phyloP scores from a whole-genome alignment of 352 stramenopile species.

The Globisporangium rhizosaccharum region DNA sequence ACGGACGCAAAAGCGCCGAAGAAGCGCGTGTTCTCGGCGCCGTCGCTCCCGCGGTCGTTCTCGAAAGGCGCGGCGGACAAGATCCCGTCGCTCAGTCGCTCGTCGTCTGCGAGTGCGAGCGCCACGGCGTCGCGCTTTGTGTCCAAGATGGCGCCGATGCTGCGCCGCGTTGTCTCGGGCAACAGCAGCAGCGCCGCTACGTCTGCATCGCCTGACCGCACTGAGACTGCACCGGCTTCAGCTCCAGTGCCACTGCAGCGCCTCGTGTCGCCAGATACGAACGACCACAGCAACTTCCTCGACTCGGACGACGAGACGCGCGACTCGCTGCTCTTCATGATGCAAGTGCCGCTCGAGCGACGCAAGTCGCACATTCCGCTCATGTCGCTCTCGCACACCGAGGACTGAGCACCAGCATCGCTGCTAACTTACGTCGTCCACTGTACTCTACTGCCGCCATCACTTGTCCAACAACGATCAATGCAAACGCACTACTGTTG shows the following conservation, averaged over 20 bases:
- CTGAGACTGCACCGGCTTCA: background rate
- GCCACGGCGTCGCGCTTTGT: constrained; percentile 42
- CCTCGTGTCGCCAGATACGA: background rate
- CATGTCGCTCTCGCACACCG: constrained; percentile 26
- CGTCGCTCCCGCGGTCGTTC: constrained; percentile 29
- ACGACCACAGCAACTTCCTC: constrained; percentile 16
- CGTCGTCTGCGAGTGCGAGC: constrained; percentile 19
- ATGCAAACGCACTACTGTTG: too few species aligned
- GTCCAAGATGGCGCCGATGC: constrained; percentile 57
- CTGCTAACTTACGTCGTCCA: background rate
- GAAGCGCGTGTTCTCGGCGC: constrained; percentile 31
- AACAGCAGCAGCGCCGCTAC: background rate
- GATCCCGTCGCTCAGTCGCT: constrained; percentile 10
- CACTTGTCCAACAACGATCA: too few species aligned
- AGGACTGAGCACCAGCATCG: constrained; percentile 28
- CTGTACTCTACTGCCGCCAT: background rate
- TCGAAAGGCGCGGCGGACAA: constrained; percentile 15
- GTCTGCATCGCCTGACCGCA: background rate
- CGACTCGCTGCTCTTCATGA: constrained; percentile 60
- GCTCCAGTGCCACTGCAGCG: background rate
- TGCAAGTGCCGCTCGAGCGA: constrained; percentile 48
- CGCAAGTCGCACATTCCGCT: constrained; percentile 53
- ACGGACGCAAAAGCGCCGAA: constrained; percentile 13
- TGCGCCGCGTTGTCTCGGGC: constrained; percentile 20
- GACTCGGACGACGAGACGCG: constrained; percentile 43